phyloP scores from a whole-genome alignment of 164 flowering plant genomes.

The Stephania cephalantha region DNA sequence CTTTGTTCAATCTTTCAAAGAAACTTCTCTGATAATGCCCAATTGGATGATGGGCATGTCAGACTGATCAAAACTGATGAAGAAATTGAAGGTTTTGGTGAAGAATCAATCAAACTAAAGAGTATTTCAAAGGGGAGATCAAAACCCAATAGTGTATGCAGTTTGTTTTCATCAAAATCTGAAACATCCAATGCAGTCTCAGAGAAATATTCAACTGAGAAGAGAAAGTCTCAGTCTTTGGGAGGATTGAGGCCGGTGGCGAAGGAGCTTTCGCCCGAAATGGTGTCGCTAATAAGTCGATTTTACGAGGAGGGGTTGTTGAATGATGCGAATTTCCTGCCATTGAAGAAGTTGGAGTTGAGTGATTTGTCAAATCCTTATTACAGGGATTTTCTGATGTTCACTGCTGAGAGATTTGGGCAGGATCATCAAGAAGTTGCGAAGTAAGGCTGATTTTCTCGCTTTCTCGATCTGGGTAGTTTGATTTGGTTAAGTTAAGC shows the following conservation, averaged over 20 bases:
- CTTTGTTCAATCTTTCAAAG: constrained; percentile 7
- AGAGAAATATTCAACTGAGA: not conserved
- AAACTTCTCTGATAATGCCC: constrained; percentile 6
- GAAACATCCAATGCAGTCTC: not conserved
- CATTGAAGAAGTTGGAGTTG: constrained; percentile 12
- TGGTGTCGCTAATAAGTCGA: constrained; percentile 17
- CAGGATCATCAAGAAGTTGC: constrained; percentile 24
- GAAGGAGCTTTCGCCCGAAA: constrained; percentile 18
- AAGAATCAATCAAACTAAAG: constrained; percentile 14
- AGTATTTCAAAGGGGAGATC: constrained; percentile 6
- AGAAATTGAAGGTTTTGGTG: constrained; percentile 9
- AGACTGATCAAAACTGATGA: not conserved
- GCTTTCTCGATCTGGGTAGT: not conserved
- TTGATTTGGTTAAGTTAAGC: not conserved
- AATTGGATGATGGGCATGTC: not conserved
- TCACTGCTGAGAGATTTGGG: constrained; percentile 22
- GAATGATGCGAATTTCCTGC: constrained; percentile 14
- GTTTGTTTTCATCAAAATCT: constrained; percentile 1
- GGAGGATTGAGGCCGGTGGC: not conserved
- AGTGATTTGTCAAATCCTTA: constrained; percentile 4
- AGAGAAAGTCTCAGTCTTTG: not conserved
- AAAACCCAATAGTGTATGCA: constrained; percentile 4
- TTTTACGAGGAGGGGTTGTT: constrained; percentile 21
- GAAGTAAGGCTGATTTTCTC: constrained; percentile 17
- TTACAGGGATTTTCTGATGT: constrained; percentile 17